Conservation (phyloP, 192 early-diverging fungal genomes). For the Haplosporangium gracile region DNA sequence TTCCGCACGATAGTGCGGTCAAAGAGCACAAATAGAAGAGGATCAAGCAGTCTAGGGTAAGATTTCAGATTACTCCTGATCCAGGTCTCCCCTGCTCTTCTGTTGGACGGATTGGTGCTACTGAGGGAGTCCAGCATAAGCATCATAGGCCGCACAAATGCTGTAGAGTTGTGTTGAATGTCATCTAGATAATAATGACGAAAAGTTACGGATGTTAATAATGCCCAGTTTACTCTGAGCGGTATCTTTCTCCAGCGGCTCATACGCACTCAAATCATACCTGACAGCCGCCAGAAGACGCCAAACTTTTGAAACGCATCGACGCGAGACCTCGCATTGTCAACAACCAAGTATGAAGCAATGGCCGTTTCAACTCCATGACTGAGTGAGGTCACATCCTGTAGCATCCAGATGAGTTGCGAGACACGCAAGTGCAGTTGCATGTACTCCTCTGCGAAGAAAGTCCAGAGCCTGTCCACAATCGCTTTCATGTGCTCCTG, state of each 20-base stretch:
- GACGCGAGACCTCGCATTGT: conserved; percentile 47
- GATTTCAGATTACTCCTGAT: conserved; percentile 74
- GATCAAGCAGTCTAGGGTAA: conserved; percentile 72
- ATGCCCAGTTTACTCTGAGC: no score
- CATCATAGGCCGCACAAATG: conserved; percentile 83
- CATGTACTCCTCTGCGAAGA: conserved; percentile 67
- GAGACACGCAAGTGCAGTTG: conserved; percentile 72
- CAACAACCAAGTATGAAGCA: conserved; percentile 60
- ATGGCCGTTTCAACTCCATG: conserved; percentile 74
- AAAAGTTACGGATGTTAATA: background rate
- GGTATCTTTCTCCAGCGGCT: background rate
- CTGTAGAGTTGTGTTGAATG: conserved; percentile 49
- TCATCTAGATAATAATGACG: conserved; percentile 31
- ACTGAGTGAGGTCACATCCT: conserved; percentile 62
- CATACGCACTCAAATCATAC: background rate
- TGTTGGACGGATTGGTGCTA: conserved; percentile 64
- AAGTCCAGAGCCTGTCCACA: conserved; percentile 76
- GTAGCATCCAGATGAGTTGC: conserved; percentile 76
- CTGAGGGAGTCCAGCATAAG: conserved; percentile 81
- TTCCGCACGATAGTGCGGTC: conserved; percentile 61
- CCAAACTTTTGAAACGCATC: conserved; percentile 74
- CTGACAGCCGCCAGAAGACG: conserved; percentile 78
- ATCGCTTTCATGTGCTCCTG: conserved; percentile 54
- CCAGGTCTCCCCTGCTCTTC: conserved; percentile 78
- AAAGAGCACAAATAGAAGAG: conserved; percentile 64